Evolutionary conservation across 2,329 filamentous ascomycete genomes (phyloP).

Genomic region (Davidsoniella australis): DNA sequence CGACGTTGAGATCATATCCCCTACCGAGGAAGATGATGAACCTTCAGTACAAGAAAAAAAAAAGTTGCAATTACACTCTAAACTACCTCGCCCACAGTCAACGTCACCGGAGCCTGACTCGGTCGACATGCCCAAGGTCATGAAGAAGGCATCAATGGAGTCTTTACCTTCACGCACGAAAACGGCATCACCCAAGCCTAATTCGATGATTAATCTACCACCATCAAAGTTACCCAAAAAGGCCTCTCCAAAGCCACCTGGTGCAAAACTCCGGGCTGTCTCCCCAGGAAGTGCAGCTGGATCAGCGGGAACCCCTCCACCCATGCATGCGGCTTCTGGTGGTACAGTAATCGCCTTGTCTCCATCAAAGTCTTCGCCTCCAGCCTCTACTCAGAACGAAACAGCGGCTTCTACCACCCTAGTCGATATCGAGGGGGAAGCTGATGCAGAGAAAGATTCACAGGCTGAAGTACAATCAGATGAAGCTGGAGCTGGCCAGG

Average conservation of each 20-base stretch:
- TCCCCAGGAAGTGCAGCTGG: not conserved
- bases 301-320: constrained; percentile 3
- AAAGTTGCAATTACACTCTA: constrained; percentile 5
- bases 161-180: not conserved
- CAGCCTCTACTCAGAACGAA: not conserved
- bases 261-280: constrained; percentile 1
- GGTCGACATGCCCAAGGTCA: not conserved
- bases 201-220: constrained; percentile 2
- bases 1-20: constrained; percentile 13
- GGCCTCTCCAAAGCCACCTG: constrained; percentile 6
- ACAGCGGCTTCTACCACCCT: not conserved
- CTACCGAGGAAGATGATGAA: constrained; percentile 28
- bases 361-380: not conserved
- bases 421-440: not conserved
- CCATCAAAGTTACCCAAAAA: constrained; percentile 11
- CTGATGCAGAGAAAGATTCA: not conserved
- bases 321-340: constrained; percentile 8
- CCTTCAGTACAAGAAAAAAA: constrained; percentile 20
- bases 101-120: not conserved
- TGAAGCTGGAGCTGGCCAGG: too few species aligned
- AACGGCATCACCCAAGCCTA: constrained; percentile 8
- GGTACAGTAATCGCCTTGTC: not conserved
- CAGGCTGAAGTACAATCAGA: not conserved
- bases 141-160: not conserved
- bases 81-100: not conserved